Conservation (phyloP, 805 yeast species). For the Jamesozyma hellenica region DNA sequence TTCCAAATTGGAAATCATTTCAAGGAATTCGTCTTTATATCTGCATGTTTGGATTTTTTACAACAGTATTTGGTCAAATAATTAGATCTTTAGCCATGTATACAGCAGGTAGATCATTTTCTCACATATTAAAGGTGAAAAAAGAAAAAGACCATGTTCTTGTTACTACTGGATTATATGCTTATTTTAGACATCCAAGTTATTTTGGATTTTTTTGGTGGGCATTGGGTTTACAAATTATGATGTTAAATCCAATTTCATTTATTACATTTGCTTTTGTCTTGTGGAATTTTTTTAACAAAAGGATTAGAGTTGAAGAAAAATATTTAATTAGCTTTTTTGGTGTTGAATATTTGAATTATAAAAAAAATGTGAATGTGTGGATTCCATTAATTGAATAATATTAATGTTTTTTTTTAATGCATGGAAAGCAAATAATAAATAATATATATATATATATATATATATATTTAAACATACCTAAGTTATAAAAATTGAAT, state of each 20-base stretch:
- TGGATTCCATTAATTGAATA: conserved; percentile 50
- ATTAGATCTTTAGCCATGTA: conserved; percentile 73
- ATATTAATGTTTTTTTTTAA: too few relatives aligned
- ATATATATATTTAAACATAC: too few relatives aligned
- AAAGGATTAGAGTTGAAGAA: conserved; percentile 69
- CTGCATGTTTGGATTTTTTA: conserved; percentile 34
- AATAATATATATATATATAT: not conserved
- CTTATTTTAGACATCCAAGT: conserved; percentile 70
- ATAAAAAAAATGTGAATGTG: conserved; percentile 40
- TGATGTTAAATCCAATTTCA: conserved; percentile 58
- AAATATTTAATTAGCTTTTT: conserved; percentile 53
- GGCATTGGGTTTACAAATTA: conserved; percentile 78
- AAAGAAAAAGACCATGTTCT: conserved; percentile 49
- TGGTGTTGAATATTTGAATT: conserved; percentile 51
- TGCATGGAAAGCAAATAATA: not conserved
- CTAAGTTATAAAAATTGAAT: too few relatives aligned
- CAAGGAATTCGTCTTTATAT: conserved; percentile 6
- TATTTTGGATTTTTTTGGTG: conserved; percentile 88
- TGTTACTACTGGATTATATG: conserved; percentile 67
- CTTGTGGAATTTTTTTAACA: conserved; percentile 58
- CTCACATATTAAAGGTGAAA: conserved; percentile 58
- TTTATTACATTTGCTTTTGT: conserved; percentile 42
- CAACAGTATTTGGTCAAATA: conserved; percentile 52
- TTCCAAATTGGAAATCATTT: conserved; percentile 31
- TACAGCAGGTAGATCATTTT: conserved; percentile 78